Percentiles rank a stretch among this genome's conserved stretches.
Evolutionary conservation across 129 eudicot species (phyloP).

Genomic region (Apium graveolens): DNA sequence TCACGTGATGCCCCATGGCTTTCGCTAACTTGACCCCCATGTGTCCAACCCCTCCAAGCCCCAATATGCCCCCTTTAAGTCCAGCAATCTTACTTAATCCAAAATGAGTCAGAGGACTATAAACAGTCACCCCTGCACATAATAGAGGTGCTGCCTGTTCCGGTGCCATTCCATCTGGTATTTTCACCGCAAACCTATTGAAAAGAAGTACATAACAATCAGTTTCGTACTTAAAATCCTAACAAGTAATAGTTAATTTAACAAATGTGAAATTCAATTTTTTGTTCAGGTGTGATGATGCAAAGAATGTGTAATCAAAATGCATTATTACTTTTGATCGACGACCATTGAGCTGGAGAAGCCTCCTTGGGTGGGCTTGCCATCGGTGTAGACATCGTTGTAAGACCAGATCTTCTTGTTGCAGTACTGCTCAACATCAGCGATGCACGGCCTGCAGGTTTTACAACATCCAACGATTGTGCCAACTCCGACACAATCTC

Average conservation of each 20-base stretch:
- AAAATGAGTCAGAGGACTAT: constrained; percentile 87
- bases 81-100: constrained; percentile 58
- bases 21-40: constrained; percentile 91
- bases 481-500: constrained; percentile 88
- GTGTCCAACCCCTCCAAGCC: constrained; percentile 99
- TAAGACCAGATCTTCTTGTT: constrained; percentile 90
- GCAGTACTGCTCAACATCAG: constrained; percentile 86
- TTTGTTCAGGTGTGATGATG: background rate
- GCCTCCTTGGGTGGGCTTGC: constrained; percentile 95
- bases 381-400: constrained; percentile 90
- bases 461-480: constrained; percentile 67
- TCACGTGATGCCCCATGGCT: constrained; percentile 93
- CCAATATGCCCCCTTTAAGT: constrained; percentile 72
- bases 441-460: constrained; percentile 55
- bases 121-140: constrained; percentile 94
- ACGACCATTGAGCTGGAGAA: constrained; percentile 67
- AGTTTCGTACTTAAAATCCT: background rate
- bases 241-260: too few relatives aligned
- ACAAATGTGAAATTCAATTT: background rate
- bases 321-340: constrained; percentile 56
- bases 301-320: background rate
- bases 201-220: background rate
- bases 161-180: constrained; percentile 81
- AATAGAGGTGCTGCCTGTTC: constrained; percentile 90
- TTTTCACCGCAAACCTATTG: constrained; percentile 73